Percentiles rank a stretch among this genome's conserved stretches.
phyloP scores from a whole-genome alignment of 805 yeast genomes.

The Kregervanrija delftensis region DNA sequence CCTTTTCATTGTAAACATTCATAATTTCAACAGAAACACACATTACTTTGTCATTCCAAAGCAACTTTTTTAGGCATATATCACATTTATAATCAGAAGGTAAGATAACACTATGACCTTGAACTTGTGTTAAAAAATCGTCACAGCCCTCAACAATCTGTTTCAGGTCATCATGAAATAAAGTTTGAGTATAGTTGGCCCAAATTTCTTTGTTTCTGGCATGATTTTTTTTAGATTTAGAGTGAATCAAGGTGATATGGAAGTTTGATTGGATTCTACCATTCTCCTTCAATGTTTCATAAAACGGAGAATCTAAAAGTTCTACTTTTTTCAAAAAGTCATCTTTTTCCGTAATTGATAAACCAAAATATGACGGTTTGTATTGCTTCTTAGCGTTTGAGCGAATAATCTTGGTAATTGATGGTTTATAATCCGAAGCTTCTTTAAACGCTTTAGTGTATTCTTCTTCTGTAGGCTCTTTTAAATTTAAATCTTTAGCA shows the following conservation, averaged over 20 bases:
- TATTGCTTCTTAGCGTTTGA: slow-evolving; percentile 6
- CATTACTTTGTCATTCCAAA: slow-evolving; percentile 45
- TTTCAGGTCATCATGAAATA: slow-evolving; percentile 9
- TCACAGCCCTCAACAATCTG: slow-evolving; percentile 3
- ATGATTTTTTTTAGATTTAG: slow-evolving; percentile 12
- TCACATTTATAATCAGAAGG: slow-evolving; percentile 25
- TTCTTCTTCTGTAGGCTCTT: slow-evolving; percentile 34
- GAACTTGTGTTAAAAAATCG: background rate
- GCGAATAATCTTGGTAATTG: slow-evolving; percentile 32
- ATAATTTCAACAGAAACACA: slow-evolving; percentile 44
- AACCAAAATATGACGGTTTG: slow-evolving; percentile 41
- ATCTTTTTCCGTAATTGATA: slow-evolving; percentile 25
- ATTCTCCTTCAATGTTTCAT: slow-evolving; percentile 17
- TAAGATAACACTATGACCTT: slow-evolving; percentile 4
- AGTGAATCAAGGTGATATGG: slow-evolving; percentile 65
- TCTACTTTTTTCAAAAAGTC: background rate
- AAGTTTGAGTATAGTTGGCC: slow-evolving; percentile 11
- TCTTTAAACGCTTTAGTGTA: slow-evolving; percentile 40
- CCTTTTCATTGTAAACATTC: slow-evolving; percentile 6
- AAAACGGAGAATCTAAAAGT: background rate
- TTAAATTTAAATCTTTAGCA: slow-evolving; percentile 37
- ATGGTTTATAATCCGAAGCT: slow-evolving; percentile 53
- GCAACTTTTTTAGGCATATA: slow-evolving; percentile 36
- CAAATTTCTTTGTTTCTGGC: slow-evolving; percentile 11
- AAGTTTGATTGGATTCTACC: slow-evolving; percentile 45